Conservation (phyloP, 371 early-diverging fungal genomes). For the Parasitella parasitica region DNA sequence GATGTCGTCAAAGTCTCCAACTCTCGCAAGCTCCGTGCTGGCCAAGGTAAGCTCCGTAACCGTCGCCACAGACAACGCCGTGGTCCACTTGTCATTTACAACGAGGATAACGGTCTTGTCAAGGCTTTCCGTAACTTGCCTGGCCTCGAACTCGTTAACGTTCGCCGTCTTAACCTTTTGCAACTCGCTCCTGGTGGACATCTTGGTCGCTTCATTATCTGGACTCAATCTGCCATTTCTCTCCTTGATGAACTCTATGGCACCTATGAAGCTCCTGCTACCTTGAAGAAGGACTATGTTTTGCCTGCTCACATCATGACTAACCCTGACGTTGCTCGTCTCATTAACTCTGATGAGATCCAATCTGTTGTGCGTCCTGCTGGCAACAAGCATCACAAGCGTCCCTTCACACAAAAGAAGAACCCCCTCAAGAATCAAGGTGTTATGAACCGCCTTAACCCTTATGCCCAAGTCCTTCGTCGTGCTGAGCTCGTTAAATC, state of each 20-base stretch:
- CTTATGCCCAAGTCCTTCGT: conserved; percentile 89
- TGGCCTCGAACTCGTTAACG: conserved; percentile 96
- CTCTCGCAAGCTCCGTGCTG: conserved; percentile 97
- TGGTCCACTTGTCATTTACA: conserved; percentile 98
- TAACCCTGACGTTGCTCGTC: conserved; percentile 94
- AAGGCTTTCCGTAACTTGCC: conserved; percentile 99
- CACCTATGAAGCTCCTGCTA: conserved; percentile 77
- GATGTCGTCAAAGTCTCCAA: conserved; percentile 98
- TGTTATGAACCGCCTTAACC: conserved; percentile 95
- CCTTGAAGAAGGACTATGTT: conserved; percentile 93
- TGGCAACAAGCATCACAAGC: conserved; percentile 77
- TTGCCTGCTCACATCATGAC: conserved; percentile 89
- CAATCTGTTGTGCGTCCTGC: conserved; percentile 94
- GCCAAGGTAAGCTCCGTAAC: conserved; percentile 99
- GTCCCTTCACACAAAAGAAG: conserved; percentile 94
- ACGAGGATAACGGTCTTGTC: conserved; percentile 93
- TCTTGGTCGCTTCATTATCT: conserved; percentile 99
- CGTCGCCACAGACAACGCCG: conserved; percentile 98
- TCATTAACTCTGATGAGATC: conserved; percentile 98
- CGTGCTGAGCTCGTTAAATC: conserved; percentile 77
- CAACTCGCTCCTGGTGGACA: conserved; percentile 99
- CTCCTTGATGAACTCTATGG: conserved; percentile 96
- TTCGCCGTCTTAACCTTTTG: conserved; percentile 94
- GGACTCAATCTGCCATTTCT: conserved; percentile 98
- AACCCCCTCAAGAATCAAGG: conserved; percentile 96